Evolutionary conservation across 2,329 filamentous ascomycete species (phyloP).

Genomic region (Diaporthe velutina): DNA sequence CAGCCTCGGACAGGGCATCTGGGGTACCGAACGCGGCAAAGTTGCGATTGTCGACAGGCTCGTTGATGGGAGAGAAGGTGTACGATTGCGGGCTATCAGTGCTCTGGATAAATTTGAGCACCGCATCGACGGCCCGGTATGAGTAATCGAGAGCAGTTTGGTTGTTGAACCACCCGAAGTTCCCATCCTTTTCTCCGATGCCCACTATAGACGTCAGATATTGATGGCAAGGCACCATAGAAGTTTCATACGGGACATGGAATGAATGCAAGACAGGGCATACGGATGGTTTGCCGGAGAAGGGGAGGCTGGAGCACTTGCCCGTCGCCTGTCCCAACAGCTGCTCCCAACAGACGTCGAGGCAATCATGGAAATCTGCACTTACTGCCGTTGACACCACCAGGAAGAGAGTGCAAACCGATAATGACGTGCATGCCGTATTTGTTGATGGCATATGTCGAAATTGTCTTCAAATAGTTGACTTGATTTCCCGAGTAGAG

Average conservation of each 20-base stretch:
- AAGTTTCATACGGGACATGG: too few relatives aligned
- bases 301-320: background rate
- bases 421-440: background rate
- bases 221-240: background rate
- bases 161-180: conserved; percentile 1
- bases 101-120: background rate
- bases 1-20: background rate
- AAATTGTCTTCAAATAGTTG: background rate
- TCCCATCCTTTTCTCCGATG: background rate
- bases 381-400: background rate
- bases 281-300: background rate
- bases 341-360: background rate
- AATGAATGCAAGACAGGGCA: too few relatives aligned
- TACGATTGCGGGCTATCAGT: background rate
- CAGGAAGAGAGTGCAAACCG: background rate
- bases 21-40: background rate
- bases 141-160: background rate
- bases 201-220: background rate
- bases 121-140: background rate
- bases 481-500: conserved; percentile 9
- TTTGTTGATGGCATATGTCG: background rate
- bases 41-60: background rate
- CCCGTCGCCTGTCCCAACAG: background rate
- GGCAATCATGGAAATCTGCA: background rate
- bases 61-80: conserved; percentile 3